Conservation (phyloP, 2,329 filamentous ascomycete species). For the Hypomyces rosellus region DNA sequence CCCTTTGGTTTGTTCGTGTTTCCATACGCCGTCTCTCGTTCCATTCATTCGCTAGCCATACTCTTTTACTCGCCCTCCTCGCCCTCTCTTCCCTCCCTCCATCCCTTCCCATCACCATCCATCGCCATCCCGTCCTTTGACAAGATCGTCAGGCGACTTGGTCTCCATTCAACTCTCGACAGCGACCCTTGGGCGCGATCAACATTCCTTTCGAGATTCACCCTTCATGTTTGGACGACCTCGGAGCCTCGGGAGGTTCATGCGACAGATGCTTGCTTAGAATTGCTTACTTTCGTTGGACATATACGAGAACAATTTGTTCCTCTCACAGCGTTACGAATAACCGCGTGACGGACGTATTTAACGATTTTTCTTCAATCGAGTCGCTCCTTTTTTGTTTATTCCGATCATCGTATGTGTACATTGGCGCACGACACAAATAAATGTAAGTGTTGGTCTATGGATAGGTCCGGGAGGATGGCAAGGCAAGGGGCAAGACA, state of each 20-base stretch:
- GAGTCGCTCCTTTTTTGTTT: constrained; percentile 38
- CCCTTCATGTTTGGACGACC: constrained; percentile 21
- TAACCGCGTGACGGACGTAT: constrained; percentile 16
- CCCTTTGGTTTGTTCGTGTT: constrained; percentile 10
- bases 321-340: not conserved
- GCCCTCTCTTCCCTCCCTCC: constrained; percentile 19
- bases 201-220: constrained; percentile 15
- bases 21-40: constrained; percentile 19
- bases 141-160: constrained; percentile 25
- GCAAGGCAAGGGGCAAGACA: too few species aligned
- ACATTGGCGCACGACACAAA: constrained; percentile 11
- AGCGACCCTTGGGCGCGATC: constrained; percentile 19
- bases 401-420: constrained; percentile 11
- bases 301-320: not conserved
- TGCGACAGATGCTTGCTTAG: constrained; percentile 26
- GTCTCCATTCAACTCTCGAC: constrained; percentile 25
- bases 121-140: constrained; percentile 21
- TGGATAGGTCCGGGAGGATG: too few species aligned
- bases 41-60: constrained; percentile 26
- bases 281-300: constrained; percentile 23
- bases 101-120: constrained; percentile 21
- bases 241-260: constrained; percentile 26
- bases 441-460: constrained; percentile 15
- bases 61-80: constrained; percentile 21
- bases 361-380: constrained; percentile 36